Percentiles rank a stretch among this genome's conserved stretches.
Conservation (phyloP, 83 land plant genomes). For the Thuja plicata region DNA sequence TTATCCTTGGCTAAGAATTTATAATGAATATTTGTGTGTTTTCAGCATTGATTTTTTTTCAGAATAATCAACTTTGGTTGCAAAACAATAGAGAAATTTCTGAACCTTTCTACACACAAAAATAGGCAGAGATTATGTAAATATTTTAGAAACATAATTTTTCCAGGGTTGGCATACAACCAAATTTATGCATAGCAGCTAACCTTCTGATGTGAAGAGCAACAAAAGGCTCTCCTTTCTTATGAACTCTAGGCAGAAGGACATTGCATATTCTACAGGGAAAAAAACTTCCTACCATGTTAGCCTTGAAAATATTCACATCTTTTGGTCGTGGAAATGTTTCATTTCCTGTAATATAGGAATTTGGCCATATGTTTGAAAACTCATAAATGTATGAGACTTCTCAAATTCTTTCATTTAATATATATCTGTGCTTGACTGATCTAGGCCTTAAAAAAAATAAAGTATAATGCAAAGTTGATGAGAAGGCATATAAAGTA, state of each 20-base stretch:
- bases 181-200: neutral
- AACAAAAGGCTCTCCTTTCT: neutral
- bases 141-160: neutral
- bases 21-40: neutral
- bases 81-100: neutral
- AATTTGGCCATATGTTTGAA: neutral
- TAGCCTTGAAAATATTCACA: neutral
- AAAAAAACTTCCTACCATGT: neutral
- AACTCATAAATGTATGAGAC: neutral
- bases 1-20: neutral
- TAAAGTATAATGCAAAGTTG: neutral
- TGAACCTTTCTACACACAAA: neutral
- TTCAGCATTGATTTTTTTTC: constrained; percentile 1
- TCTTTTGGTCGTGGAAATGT: neutral
- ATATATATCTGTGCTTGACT: neutral
- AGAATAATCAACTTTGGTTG: neutral
- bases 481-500: neutral
- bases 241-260: neutral
- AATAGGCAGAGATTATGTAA: neutral
- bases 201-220: neutral
- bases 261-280: neutral
- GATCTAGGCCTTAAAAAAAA: neutral
- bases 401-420: neutral
- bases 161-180: neutral
- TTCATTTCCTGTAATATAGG: neutral